Evolutionary conservation across 768 basidiomycete species (phyloP).

Genomic region (Kwoniella newhampshirensis): DNA sequence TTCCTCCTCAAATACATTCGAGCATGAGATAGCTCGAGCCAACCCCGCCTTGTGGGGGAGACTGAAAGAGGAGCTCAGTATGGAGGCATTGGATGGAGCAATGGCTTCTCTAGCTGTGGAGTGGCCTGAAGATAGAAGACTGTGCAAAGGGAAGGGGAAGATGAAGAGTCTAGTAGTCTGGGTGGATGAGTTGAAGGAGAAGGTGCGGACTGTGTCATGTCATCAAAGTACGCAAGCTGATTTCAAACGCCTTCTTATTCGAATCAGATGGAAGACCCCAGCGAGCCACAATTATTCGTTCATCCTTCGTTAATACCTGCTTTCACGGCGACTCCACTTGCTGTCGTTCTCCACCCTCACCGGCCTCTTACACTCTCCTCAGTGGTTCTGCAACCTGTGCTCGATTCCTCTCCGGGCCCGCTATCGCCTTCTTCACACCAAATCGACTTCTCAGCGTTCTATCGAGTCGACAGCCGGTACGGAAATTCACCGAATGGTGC

Average conservation of each 20-base stretch:
- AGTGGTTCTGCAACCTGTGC: slow-evolving; percentile 32
- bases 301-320: slow-evolving; percentile 29
- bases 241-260: too few species aligned
- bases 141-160: slow-evolving; percentile 21
- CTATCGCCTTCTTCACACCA: too few species aligned
- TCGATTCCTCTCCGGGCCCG: too few species aligned
- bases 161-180: slow-evolving; percentile 22
- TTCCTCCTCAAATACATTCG: neutral
- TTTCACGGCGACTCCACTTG: slow-evolving; percentile 18
- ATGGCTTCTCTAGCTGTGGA: slow-evolving; percentile 21
- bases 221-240: too few species aligned
- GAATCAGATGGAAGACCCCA: neutral
- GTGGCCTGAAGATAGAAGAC: slow-evolving; percentile 33
- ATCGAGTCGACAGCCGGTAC: too few species aligned
- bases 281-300: slow-evolving; percentile 15
- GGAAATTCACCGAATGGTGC: too few species aligned
- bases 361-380: slow-evolving; percentile 29
- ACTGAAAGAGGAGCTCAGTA: neutral
- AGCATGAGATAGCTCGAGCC: slow-evolving; percentile 6
- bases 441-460: neutral
- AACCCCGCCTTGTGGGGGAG: neutral
- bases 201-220: neutral
- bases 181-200: slow-evolving; percentile 14
- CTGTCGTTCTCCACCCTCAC: slow-evolving; percentile 19
- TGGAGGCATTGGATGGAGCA: neutral